phyloP scores from a whole-genome alignment of 257 asterid genomes.

The Petunia axillaris region DNA sequence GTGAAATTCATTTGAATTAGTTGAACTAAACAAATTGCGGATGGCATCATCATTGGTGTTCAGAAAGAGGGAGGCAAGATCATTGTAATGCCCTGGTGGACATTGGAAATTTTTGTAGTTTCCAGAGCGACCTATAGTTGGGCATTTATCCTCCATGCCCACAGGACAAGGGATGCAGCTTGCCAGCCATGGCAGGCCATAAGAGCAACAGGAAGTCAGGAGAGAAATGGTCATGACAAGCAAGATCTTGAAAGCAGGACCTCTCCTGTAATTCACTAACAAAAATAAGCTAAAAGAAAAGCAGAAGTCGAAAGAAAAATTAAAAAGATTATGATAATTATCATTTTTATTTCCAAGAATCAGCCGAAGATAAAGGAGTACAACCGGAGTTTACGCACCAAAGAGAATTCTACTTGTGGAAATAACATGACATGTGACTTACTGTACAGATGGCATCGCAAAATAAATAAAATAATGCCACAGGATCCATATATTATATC shows the following conservation, averaged over 20 bases:
- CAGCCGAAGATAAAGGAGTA: background rate
- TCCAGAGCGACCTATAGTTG: conserved; percentile 74
- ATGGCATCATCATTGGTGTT: conserved; percentile 95
- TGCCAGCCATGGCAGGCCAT: conserved; percentile 85
- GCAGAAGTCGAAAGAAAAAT: background rate
- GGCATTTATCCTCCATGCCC: conserved; percentile 61
- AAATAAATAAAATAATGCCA: conserved; percentile 22
- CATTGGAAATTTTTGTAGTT: conserved; percentile 87
- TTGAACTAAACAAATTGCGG: conserved; percentile 72
- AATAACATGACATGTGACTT: conserved; percentile 14
- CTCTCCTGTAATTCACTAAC: conserved; percentile 62
- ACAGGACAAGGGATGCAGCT: conserved; percentile 79
- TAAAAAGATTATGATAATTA: background rate
- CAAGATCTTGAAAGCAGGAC: conserved; percentile 70
- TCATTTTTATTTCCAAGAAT: background rate
- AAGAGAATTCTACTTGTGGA: background rate
- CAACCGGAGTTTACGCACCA: background rate
- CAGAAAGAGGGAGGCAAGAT: conserved; percentile 88
- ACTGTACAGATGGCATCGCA: conserved; percentile 13
- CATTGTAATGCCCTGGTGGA: conserved; percentile 74
- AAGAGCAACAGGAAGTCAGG: conserved; percentile 83
- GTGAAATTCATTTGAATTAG: conserved; percentile 56
- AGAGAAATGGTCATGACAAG: conserved; percentile 71
- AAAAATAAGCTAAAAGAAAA: conserved; percentile 29
- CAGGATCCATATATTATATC: background rate